Conservation (phyloP, 129 eudicot genomes). For the Erigeron canadensis region DNA sequence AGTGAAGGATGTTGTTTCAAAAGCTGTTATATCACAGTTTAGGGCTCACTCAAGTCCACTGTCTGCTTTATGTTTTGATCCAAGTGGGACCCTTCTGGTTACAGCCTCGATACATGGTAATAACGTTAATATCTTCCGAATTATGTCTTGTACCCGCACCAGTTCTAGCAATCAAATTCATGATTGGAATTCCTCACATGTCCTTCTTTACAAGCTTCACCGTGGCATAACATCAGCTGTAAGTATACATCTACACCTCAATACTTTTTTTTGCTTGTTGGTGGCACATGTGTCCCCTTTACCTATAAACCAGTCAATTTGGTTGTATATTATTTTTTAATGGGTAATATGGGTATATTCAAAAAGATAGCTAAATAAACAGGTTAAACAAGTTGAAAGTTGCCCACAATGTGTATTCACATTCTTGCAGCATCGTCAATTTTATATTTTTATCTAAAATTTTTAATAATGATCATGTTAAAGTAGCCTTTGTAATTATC, state of each 20-base stretch:
- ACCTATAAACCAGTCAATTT: not conserved
- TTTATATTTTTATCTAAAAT: no score
- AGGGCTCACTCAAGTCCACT: slow-evolving; percentile 55
- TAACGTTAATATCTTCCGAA: slow-evolving; percentile 50
- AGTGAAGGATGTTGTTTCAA: slow-evolving; percentile 47
- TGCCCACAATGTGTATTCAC: not conserved
- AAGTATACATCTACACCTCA: slow-evolving; percentile 31
- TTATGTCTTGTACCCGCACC: slow-evolving; percentile 42
- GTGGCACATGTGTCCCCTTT: not conserved
- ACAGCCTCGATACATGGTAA: slow-evolving; percentile 64
- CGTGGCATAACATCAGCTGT: slow-evolving; percentile 63
- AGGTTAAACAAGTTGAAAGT: not conserved
- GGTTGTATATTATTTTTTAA: not conserved
- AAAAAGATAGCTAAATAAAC: not conserved
- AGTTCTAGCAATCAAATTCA: slow-evolving; percentile 36
- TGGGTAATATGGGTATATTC: not conserved
- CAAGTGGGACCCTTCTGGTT: slow-evolving; percentile 60
- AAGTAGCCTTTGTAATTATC: no score
- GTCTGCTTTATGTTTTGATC: slow-evolving; percentile 59
- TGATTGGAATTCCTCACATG: slow-evolving; percentile 55
- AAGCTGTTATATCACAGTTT: slow-evolving; percentile 48
- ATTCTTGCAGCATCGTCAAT: no score
- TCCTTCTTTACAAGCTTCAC: slow-evolving; percentile 56
- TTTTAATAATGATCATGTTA: no score
- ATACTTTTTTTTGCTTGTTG: not conserved